These are phyloP conservation scores for Litchi chinensis DNA, from an alignment of 345 rosid species.

Conservation along the genomic window DNA sequence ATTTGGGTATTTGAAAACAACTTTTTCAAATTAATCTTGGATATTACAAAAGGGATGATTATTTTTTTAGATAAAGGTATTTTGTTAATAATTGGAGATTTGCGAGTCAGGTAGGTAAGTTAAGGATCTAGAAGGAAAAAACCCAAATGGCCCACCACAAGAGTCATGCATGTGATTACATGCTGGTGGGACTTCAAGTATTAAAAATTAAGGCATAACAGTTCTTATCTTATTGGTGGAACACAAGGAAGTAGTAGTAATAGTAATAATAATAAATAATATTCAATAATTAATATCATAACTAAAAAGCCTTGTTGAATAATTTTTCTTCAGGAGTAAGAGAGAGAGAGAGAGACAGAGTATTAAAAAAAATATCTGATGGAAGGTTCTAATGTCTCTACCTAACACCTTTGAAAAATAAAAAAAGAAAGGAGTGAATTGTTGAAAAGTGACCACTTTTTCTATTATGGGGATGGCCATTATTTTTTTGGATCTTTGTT, in stretches of 20 bases:
- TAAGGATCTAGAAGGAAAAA: constrained; percentile 11
- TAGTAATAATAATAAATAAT: neutral
- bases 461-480: constrained; percentile 20
- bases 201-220: constrained; percentile 23
- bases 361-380: constrained; percentile 24
- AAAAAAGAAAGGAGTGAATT: constrained; percentile 13
- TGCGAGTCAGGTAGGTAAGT: constrained; percentile 1
- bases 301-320: constrained; percentile 13
- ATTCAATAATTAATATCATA: neutral
- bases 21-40: neutral
- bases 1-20: neutral
- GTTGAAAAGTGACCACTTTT: constrained; percentile 34
- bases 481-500: constrained; percentile 23
- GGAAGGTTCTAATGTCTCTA: constrained; percentile 54
- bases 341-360: neutral
- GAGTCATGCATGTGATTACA: constrained; percentile 37
- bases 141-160: constrained; percentile 12
- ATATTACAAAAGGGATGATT: too few species aligned
- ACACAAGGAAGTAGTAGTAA: neutral
- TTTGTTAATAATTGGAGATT: constrained; percentile 4
- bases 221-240: constrained; percentile 25
- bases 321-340: constrained; percentile 19
- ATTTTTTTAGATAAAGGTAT: neutral
- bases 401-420: constrained; percentile 52
- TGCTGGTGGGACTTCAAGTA: constrained; percentile 39